Base-by-base conservation (phyloP, 1,284 basidiomycete species). In the Papiliotrema nemorosa region DNA sequence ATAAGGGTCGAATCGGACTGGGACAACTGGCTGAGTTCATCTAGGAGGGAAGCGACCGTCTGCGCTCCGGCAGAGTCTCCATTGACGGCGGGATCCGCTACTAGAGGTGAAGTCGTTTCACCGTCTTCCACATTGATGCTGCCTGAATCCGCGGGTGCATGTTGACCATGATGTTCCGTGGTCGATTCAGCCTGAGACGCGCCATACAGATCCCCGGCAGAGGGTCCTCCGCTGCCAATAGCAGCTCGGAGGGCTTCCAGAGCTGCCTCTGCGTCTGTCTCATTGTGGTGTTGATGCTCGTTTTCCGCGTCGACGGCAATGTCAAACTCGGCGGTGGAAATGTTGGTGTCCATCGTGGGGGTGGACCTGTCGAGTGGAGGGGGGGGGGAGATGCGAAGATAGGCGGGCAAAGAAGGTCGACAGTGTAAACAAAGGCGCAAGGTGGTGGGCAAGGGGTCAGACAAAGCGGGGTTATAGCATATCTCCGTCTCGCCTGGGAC, bases 221-320 rank as follows among this genome's bases (percentile, higher is more conserved):
- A 20, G 10, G 50, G 44, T 3, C 40, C n/a, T 20, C 36, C 42
- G 29, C 35, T 37, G 14, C 56, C 55, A 48, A 69, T 63, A 16
- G 67, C 67, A 2, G 54, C 62, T 21, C 67, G 51, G 3, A 69
- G 53, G 13, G 65, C 67, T 44, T 63, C 67, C 33, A 69, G 58
- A 2, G 66, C 62, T 1, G 59, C 59, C 27, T 65, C 66, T 18
- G 59, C 58, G 29, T 63, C 59, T 4, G 54, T 33, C 9, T 7
- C 29, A 4, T 47, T 47, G 22, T 54, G 43, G 7, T 31, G 29
- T 31, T 31, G 29, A 7, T 31, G 26, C 27, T 33, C 9, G 16
- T 38, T n/a, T 21, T 39, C 44, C 10, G 48, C 26, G 31, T 53
- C 51, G 34, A 50, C 33, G 29, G 38, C 16, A 2, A 51, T 12